phyloP scores from a whole-genome alignment of 1,284 basidiomycete species.

The Naganishia liquefaciens region DNA sequence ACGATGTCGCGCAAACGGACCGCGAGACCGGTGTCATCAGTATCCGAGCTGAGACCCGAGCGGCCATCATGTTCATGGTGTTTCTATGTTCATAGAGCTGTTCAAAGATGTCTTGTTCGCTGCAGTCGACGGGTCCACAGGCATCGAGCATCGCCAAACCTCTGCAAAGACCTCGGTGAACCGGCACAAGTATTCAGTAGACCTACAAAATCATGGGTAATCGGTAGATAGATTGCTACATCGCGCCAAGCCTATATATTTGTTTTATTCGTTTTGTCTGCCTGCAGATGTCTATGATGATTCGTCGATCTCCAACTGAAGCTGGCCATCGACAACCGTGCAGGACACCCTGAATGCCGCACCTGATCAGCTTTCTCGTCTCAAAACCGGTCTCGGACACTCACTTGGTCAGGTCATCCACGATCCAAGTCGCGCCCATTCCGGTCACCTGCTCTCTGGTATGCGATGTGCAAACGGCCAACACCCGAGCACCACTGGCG shows the following conservation, averaged over 20 bases:
- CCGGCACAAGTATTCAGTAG: too few relatives aligned
- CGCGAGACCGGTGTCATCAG: conserved; percentile 7
- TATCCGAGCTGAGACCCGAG: conserved; percentile 23
- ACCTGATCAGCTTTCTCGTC: neutral
- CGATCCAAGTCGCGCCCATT: conserved; percentile 52
- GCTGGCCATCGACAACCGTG: conserved; percentile 22
- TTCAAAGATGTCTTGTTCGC: neutral
- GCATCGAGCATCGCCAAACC: too few relatives aligned
- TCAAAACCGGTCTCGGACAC: neutral
- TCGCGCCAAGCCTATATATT: too few relatives aligned
- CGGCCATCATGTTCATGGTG: neutral
- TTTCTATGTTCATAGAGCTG: neutral
- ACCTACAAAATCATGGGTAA: too few relatives aligned
- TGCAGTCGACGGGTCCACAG: too few relatives aligned
- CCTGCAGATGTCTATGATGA: conserved; percentile 8
- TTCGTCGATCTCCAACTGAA: conserved; percentile 29
- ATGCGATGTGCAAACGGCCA: conserved; percentile 81
- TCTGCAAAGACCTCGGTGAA: too few relatives aligned
- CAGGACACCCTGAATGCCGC: conserved; percentile 11
- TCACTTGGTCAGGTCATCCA: conserved; percentile 48
- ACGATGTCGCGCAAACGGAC: conserved; percentile 17
- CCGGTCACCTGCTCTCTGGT: conserved; percentile 62
- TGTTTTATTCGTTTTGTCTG: too few relatives aligned
- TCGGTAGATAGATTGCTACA: too few relatives aligned
- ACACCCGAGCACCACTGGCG: conserved; percentile 69